Percentiles rank a stretch among this genome's conserved stretches.
These are phyloP conservation scores for Nicotiana rustica DNA, from an alignment of 305 asterid species.

Conservation along the genomic window DNA sequence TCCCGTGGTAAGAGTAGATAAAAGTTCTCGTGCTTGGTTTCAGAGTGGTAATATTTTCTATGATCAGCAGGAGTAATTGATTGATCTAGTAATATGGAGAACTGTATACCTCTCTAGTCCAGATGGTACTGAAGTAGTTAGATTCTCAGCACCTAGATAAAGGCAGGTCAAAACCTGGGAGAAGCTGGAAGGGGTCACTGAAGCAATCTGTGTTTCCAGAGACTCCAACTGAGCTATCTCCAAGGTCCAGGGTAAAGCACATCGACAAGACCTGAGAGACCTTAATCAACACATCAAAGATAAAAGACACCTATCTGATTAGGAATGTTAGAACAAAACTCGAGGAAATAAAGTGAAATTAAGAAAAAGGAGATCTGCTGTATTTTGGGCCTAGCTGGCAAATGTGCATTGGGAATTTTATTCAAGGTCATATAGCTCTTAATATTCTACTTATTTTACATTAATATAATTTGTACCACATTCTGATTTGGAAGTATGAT, in stretches of 20 bases:
- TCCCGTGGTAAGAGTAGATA: neutral
- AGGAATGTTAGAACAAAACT: neutral
- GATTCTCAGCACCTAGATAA: neutral
- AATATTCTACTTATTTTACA: neutral
- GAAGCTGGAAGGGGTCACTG: constrained; percentile 1
- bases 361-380: constrained; percentile 21
- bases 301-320: neutral
- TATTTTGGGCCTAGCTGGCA: neutral
- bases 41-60: constrained; percentile 8
- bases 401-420: neutral
- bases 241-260: neutral
- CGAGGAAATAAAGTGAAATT: constrained; percentile 2
- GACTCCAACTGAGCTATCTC: neutral
- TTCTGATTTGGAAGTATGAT: neutral
- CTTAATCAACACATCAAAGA: neutral
- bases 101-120: neutral
- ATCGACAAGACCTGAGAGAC: neutral
- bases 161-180: neutral
- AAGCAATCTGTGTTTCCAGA: neutral
- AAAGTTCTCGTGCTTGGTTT: neutral
- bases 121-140: neutral
- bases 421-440: constrained; percentile 3
- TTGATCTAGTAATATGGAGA: constrained; percentile 17
- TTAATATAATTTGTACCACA: neutral
- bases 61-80: neutral